Evolutionary conservation across 2,329 filamentous ascomycete species (phyloP), one percentile per base, ranked within the genome.

Genomic region (Scopulariopsis brevicaulis): DNA sequence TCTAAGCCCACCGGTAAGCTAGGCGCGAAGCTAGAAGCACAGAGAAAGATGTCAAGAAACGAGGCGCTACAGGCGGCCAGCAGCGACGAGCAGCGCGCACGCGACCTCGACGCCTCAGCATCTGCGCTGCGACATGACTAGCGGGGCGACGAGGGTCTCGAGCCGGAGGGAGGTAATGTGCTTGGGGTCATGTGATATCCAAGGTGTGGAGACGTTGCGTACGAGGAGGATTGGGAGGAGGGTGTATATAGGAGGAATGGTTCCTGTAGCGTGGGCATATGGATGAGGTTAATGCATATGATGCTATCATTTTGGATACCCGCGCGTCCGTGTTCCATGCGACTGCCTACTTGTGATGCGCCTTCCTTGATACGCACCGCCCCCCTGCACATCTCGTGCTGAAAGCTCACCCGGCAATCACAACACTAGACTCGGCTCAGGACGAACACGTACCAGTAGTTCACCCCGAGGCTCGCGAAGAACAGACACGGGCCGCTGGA

Each of bases 31-130:
- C 76, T 96, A 15, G 81, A 85, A 58, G 85, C 84, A 40, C 88
- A 96, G 72, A 89, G 87, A 73, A 84, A 82, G 64, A 83, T 89
- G 73, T 90, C 87, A 10, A 79, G 84, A 57, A 77, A 74, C 34
- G 83, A 86, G 60, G 85, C 84, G 1, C 74, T 96, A 54, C 83
- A 84, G 62, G 80, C 87, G 62, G 81, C 77, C 4, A 90, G 89
- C 67, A 74, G 78, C 56, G 78, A 85, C 58, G 88, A 91, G 66
- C 73, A 83, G 58, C 76, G 80, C 53, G 77, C 77, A 15, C 78
- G 89, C 57, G 84, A 91, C 62, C 83, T 85, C 10, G 89, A 95
- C 68, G 77, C 78, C 51, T 80, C 74, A 18, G 65, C 69, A 18
- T 63, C 70, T 58, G 63, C 68, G 20, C 64, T 70, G 20, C 70